These are phyloP conservation scores for Nephromyces sp. DNA, from an alignment of 169 alveolate species.

Conservation along the genomic window DNA sequence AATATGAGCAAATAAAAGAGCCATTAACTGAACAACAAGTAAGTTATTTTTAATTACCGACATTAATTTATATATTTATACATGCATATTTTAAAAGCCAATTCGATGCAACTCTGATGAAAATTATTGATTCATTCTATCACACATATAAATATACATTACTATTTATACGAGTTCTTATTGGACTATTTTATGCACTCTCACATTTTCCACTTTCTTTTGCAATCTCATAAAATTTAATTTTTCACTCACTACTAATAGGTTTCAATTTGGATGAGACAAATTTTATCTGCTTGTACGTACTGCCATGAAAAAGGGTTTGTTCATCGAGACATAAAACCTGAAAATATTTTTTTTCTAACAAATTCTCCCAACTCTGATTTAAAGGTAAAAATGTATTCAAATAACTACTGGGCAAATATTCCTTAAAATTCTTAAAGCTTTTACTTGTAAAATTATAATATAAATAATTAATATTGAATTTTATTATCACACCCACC, in stretches of 20 bases:
- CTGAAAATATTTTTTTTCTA: conserved; percentile 63
- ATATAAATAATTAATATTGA: not conserved
- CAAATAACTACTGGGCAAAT: not conserved
- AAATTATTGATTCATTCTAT: no score
- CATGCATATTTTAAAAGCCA: no score
- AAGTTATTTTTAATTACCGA: no score
- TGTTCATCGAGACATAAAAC: conserved; percentile 73
- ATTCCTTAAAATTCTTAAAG: not conserved
- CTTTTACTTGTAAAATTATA: not conserved
- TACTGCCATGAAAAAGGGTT: conserved; percentile 60
- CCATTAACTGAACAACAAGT: no score
- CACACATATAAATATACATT: no score
- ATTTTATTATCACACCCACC: not conserved
- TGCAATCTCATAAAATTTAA: no score
- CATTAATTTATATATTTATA: no score
- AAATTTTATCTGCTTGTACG: conserved; percentile 54
- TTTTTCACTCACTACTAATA: no score
- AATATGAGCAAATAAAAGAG: not conserved
- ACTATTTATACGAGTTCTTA: no score
- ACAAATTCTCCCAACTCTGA: conserved; percentile 28
- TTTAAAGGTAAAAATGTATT: conserved; percentile 5
- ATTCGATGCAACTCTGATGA: no score
- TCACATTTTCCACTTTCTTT: no score
- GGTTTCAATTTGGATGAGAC: conserved; percentile 46
- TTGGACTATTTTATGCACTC: no score